Base-by-base conservation (phyloP, 1,139 yeast species). In the Suhomyces choctaworum region DNA sequence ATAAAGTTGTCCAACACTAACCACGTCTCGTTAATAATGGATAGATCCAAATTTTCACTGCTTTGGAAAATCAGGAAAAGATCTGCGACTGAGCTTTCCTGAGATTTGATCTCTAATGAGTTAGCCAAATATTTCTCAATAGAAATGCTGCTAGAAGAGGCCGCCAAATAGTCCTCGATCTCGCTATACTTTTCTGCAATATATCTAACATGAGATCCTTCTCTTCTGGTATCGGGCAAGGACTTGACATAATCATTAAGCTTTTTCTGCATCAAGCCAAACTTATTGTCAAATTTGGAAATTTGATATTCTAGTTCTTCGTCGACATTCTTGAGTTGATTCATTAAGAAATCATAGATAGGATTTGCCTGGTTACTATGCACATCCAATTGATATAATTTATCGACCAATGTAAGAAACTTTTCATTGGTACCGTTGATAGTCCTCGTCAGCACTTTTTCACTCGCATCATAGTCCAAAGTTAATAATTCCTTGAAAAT, bases 311-410 rank as follows among this genome's bases (percentile, higher is more conserved):
- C 47, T 40, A 70, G 54, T 39, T 69, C 75, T 12, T 52, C 54
- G 22, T 53, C 56, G n/a, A 70, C 48, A 8, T 56, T 56, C 2
- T 53, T 50, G 30, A 70, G 51, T 45, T 69, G 76, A 5, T 64
- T 59, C 14, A 42, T 45, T 35, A 70, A 54, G 76, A 88, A 84
- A 30, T 73, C 79, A 32, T 66, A 59, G 12, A 82, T 79, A 2
- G 95, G 94, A 48, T 78, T 82, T 39, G 77, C 80, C 28, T 66
- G 72, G 3, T 71, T 71, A 9, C 78, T 82, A 14, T 82, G 59
- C 7, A 26, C 31, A 19, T 44, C 44, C 30, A 48, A 39, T 31
- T 46, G 47, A 34, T 82, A 61, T 22, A 86, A 62, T 46, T 76
- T 78, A 27, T 76, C 73, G 19, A 85, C 76, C 14, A 78, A 60